Evolutionary conservation across 768 basidiomycete genomes (phyloP).

Genomic region (Amanita muscaria): DNA sequence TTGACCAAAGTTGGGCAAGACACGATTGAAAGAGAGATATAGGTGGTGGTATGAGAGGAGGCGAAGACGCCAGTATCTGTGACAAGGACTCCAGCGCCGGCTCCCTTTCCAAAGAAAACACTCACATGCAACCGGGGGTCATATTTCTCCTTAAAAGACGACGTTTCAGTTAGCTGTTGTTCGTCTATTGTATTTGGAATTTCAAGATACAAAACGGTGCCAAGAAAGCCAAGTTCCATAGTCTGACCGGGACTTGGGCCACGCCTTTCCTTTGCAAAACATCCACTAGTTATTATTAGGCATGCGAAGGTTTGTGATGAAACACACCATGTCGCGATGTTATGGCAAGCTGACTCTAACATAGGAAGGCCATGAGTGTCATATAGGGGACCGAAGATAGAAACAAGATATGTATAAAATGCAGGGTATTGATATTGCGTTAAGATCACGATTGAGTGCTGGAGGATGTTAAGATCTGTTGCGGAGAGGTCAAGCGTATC

Average conservation of each 20-base stretch:
- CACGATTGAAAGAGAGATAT: constrained; percentile 55
- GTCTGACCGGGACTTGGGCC: constrained; percentile 59
- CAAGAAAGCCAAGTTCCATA: constrained; percentile 78
- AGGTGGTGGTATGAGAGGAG: constrained; percentile 50
- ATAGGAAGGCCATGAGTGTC: constrained; percentile 68
- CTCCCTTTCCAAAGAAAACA: constrained; percentile 1
- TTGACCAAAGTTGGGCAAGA: constrained; percentile 64
- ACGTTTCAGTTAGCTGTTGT: constrained; percentile 59
- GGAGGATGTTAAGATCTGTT: constrained; percentile 2
- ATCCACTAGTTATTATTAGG: constrained; percentile 16
- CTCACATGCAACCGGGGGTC: constrained; percentile 44
- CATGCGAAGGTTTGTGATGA: not conserved
- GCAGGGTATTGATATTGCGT: constrained; percentile 76
- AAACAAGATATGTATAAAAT: constrained; percentile 62
- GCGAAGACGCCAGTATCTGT: constrained; percentile 62
- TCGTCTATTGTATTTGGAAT: constrained; percentile 62
- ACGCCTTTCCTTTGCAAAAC: constrained; percentile 58
- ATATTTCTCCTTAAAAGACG: constrained; percentile 42
- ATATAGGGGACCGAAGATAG: constrained; percentile 67
- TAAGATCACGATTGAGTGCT: constrained; percentile 78
- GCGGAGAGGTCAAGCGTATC: constrained; percentile 1
- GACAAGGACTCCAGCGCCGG: not conserved
- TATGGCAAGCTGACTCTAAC: constrained; percentile 80
- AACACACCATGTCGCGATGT: constrained; percentile 75
- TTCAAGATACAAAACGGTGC: constrained; percentile 63